Percentiles rank a stretch among this genome's conserved stretches.
Evolutionary conservation across 1,284 basidiomycete genomes (phyloP).

Genomic region (Cryptococcus hybrid): DNA sequence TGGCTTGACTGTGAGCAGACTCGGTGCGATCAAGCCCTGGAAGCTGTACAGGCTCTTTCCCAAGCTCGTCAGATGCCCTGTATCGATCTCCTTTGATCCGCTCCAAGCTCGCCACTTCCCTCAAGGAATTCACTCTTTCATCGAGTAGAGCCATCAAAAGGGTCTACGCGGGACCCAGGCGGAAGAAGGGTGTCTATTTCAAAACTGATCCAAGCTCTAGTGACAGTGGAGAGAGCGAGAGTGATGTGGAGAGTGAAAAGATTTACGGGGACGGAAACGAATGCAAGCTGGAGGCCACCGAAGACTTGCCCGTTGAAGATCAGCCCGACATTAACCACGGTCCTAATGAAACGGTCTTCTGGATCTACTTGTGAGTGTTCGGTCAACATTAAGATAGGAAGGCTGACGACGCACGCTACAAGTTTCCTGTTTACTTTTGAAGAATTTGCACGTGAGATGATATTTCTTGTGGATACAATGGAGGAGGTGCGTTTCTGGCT

Average conservation of each 20-base stretch:
- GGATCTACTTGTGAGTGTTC: conserved; percentile 78
- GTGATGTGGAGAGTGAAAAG: not conserved
- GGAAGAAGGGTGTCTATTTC: conserved; percentile 18
- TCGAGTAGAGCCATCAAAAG: conserved; percentile 77
- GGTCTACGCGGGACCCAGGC: conserved; percentile 59
- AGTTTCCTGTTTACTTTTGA: conserved; percentile 93
- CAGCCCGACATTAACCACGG: conserved; percentile 18
- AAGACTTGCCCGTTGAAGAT: not conserved
- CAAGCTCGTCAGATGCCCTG: not conserved
- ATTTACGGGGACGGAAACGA: conserved; percentile 4
- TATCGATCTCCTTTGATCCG: conserved; percentile 63
- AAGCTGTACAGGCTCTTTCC: conserved; percentile 37
- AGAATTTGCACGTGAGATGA: conserved; percentile 80
- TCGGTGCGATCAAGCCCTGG: conserved; percentile 41
- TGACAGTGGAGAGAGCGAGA: not conserved
- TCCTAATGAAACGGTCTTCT: conserved; percentile 62
- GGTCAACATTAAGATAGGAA: conserved; percentile 18
- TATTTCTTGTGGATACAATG: conserved; percentile 77
- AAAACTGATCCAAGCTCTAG: conserved; percentile 7
- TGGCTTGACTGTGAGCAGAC: conserved; percentile 10
- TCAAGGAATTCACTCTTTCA: conserved; percentile 61
- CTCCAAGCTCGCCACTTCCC: conserved; percentile 64
- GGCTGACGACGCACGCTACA: conserved; percentile 43
- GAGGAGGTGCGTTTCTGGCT: conserved; percentile 50
- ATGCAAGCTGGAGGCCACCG: not conserved